Conservation (phyloP, 108 stramenopile species). For the Chaetoceros tenuissimus region DNA sequence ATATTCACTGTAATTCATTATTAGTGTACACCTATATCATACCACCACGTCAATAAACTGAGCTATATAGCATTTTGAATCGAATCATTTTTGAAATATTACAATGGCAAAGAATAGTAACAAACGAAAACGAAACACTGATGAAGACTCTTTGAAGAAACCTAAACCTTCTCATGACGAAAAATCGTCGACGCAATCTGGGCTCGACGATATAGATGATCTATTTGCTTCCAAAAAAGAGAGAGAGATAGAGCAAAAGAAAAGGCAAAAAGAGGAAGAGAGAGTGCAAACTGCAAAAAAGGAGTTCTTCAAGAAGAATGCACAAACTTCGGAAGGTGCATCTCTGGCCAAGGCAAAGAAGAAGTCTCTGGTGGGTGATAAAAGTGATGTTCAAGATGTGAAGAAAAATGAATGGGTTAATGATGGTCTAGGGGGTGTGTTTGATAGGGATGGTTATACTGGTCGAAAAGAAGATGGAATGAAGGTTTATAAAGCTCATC, state of each 20-base stretch:
- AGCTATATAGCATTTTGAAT: too few relatives aligned
- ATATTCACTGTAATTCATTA: too few relatives aligned
- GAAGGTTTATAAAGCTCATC: slow-evolving; percentile 81
- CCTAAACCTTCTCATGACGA: too few relatives aligned
- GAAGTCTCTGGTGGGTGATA: slow-evolving; percentile 15
- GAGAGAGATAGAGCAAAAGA: not conserved
- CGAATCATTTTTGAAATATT: too few relatives aligned
- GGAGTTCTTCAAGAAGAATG: not conserved
- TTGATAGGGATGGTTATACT: slow-evolving; percentile 73
- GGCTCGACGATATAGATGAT: not conserved
- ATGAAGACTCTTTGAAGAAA: too few relatives aligned
- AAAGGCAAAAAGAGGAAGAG: slow-evolving; percentile 2
- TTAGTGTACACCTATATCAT: too few relatives aligned
- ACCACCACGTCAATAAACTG: too few relatives aligned
- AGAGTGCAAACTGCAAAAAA: slow-evolving; percentile 2
- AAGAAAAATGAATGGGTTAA: slow-evolving; percentile 54
- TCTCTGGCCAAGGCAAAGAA: slow-evolving; percentile 15
- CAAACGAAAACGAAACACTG: too few relatives aligned
- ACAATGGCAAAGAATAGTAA: slow-evolving; percentile 3
- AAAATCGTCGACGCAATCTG: too few relatives aligned
- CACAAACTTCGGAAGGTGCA: slow-evolving; percentile 2
- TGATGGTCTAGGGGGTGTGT: slow-evolving; percentile 81
- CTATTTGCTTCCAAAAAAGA: not conserved
- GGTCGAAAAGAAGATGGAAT: slow-evolving; percentile 70
- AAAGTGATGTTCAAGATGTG: slow-evolving; percentile 14